Percentiles rank a stretch among this genome's conserved stretches.
phyloP scores from a whole-genome alignment of 176 grass and related monocot species.

The Leersia perrieri region DNA sequence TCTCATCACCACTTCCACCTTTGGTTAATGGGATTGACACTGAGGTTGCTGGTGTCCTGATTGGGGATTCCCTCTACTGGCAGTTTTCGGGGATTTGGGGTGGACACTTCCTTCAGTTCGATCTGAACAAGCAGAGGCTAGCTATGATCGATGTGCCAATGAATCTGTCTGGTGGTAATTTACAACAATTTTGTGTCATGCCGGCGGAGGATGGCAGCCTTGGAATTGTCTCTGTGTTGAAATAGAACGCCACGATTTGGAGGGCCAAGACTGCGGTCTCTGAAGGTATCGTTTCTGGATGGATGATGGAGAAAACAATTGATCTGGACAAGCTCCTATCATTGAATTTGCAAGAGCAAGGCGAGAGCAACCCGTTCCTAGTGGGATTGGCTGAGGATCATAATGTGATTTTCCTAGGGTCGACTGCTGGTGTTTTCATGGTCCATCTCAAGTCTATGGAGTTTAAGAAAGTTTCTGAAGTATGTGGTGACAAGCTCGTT shows the following conservation, averaged over 20 bases:
- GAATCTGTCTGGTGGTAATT: background rate
- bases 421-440: background rate
- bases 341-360: background rate
- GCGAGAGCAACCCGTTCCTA: background rate
- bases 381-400: constrained; percentile 13
- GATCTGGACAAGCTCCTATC: background rate
- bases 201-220: background rate
- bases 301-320: background rate
- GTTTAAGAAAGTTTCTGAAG: constrained; percentile 15
- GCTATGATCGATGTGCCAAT: background rate
- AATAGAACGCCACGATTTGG: background rate
- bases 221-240: background rate
- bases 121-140: background rate
- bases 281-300: background rate
- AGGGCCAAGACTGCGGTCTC: background rate
- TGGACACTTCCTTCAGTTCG: background rate
- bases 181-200: background rate
- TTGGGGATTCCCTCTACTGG: background rate
- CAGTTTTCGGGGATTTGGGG: background rate
- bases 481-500: background rate
- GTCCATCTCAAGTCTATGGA: background rate
- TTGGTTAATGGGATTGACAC: too few species aligned
- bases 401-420: constrained; percentile 8
- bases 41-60: too few species aligned
- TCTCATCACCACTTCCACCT: background rate